phyloP scores from a whole-genome alignment of 2,329 filamentous ascomycete genomes.

The Pestalotiopsis sp. region DNA sequence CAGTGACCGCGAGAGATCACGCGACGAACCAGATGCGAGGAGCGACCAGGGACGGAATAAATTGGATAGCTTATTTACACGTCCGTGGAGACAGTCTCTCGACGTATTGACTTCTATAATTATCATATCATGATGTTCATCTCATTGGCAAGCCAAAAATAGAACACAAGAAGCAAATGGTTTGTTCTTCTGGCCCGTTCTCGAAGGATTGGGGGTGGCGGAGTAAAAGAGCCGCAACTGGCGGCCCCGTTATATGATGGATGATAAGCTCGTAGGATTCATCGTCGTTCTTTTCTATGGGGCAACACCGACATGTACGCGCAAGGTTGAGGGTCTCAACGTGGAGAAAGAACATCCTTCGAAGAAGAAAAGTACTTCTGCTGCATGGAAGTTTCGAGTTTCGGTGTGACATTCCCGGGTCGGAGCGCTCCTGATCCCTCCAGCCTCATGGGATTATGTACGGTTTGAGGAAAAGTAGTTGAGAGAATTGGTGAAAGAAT shows the following conservation, averaged over 20 bases:
- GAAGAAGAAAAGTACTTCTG: not conserved
- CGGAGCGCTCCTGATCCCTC: not conserved
- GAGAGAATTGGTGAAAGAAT: not conserved
- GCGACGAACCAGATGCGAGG: not conserved
- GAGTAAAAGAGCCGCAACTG: not conserved
- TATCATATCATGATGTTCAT: not conserved
- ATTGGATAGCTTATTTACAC: not conserved
- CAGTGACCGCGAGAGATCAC: not conserved
- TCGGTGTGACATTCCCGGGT: not conserved
- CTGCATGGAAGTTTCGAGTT: not conserved
- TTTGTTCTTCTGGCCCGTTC: not conserved
- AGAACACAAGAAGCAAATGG: not conserved
- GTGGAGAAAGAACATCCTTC: not conserved
- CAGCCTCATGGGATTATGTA: not conserved
- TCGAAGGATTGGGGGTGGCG: not conserved
- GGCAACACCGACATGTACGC: not conserved
- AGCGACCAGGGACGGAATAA: not conserved
- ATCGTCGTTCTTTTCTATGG: not conserved
- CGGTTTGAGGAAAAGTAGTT: not conserved
- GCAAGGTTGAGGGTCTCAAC: not conserved
- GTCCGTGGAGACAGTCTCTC: not conserved
- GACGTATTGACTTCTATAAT: not conserved
- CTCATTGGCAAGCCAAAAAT: not conserved
- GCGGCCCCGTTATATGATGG: not conserved
- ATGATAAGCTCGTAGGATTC: not conserved